Evolutionary conservation across 1,284 basidiomycete species (phyloP), one percentile per base, ranked within the genome.

Genomic region (Boletus mariae): DNA sequence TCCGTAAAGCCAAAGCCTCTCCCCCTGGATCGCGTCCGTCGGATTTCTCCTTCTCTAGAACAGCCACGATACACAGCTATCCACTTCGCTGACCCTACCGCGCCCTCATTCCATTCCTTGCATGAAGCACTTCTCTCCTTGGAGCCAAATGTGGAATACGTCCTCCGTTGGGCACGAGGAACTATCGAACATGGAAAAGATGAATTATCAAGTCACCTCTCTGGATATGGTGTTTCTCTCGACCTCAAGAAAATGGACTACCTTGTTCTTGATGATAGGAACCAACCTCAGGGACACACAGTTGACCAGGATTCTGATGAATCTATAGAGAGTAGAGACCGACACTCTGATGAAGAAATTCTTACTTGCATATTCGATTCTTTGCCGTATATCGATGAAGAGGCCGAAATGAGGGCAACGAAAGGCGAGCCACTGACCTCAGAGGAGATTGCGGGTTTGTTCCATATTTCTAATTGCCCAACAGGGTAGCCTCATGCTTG

Each of bases 161-260:
- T 94, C 13, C 79, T 94, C 51, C 81, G 93, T 20, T 68, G 67
- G 67, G 66, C 62, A 11, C 58, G 56, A 13, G 54, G 66, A 17
- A 48, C 54, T 0, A 20, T 32, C 17, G 44, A 56, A 12, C 85
- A 86, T 56, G 58, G 57, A 4, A 58, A 68, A 6, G 55, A 53
- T 1, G 57, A 54, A 1, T 54, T 62, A 8, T 67, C 71, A 12
- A 79, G 70, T 52, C 80, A 81, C 57, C 73, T 98, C 5, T 84
- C 89, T 7, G 95, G 96, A 6, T 99, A 93, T 62, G 95, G 95
- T 4, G 94, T 95, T 7, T 80, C 90, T 28, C 77, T 99, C 52
- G 93, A 97, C 62, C 73, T 99, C 61, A 99, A 99, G 76, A 98
- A 96, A 73, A 98, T 86, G 75, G 96, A 99, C 68, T 99, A 99